These are phyloP conservation scores for Malassezia brasiliensis DNA, from an alignment of 1,284 basidiomycete species.

Conservation along the genomic window DNA sequence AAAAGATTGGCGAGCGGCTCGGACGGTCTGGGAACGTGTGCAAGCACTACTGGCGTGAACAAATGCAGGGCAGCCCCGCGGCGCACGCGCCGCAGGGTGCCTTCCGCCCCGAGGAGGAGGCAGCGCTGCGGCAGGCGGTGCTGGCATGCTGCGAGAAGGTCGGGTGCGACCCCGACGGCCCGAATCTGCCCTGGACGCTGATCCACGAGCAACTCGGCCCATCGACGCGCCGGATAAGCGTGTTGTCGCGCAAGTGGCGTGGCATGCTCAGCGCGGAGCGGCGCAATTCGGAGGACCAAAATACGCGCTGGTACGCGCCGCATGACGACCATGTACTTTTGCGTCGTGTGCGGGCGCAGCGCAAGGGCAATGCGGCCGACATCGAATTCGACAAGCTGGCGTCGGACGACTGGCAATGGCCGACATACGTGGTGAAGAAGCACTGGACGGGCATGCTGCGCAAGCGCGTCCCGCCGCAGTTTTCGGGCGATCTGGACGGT, in stretches of 20 bases:
- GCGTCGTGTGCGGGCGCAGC: conserved; percentile 14
- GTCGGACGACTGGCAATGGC: conserved; percentile 18
- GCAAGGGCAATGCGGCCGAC: conserved; percentile 10
- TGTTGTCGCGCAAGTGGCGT: conserved; percentile 20
- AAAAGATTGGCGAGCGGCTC: conserved; percentile 17
- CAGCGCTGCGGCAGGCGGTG: conserved; percentile 11
- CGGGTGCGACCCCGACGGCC: conserved; percentile 12
- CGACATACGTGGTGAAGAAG: conserved; percentile 18
- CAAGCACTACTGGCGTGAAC: conserved; percentile 20
- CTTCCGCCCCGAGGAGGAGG: conserved; percentile 15
- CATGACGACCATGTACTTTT: conserved; percentile 17
- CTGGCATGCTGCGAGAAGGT: conserved; percentile 15
- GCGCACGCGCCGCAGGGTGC: conserved; percentile 12
- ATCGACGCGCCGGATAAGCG: conserved; percentile 16
- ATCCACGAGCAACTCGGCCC: conserved; percentile 19
- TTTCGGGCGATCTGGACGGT: conserved; percentile 9
- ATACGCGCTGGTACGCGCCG: conserved; percentile 19
- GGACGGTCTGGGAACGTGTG: conserved; percentile 19
- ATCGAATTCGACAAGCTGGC: conserved; percentile 18
- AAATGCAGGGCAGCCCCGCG: conserved; percentile 11
- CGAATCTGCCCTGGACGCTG: conserved; percentile 19
- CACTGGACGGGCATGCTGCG: conserved; percentile 19
- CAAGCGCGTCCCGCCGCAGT: conserved; percentile 11
- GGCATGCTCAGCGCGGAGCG: conserved; percentile 20
- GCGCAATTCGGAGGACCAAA: conserved; percentile 13